These are phyloP conservation scores for Meira miltonrushii DNA, from an alignment of 1,284 basidiomycete species.

Conservation along the genomic window DNA sequence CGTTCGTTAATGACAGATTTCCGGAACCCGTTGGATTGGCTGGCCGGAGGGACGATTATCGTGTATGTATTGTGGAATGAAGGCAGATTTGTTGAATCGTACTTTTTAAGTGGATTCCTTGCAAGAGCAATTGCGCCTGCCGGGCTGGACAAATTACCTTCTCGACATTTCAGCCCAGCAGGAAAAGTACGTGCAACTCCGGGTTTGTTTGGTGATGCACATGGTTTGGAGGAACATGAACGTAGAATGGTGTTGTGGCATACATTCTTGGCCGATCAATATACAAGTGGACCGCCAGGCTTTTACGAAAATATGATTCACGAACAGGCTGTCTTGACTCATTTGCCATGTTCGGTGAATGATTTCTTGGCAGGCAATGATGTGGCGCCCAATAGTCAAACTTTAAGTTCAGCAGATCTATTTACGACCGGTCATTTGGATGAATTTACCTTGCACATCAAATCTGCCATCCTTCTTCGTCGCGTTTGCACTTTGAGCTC, in stretches of 20 bases:
- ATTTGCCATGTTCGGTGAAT: constrained; percentile 13
- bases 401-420: constrained; percentile 17
- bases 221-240: constrained; percentile 16
- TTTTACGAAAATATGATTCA: constrained; percentile 16
- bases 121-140: constrained; percentile 4
- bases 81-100: constrained; percentile 10
- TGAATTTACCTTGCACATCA: constrained; percentile 22
- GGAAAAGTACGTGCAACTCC: background rate
- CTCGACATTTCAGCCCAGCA: background rate
- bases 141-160: constrained; percentile 17
- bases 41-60: constrained; percentile 13
- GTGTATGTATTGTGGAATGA: constrained; percentile 14
- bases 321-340: constrained; percentile 14
- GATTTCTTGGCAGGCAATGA: constrained; percentile 17
- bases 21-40: constrained; percentile 14
- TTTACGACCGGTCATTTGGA: constrained; percentile 21
- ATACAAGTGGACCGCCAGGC: background rate
- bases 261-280: constrained; percentile 19
- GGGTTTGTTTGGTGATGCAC: constrained; percentile 5
- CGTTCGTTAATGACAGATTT: constrained; percentile 5
- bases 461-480: constrained; percentile 11
- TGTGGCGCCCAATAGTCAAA: constrained; percentile 12
- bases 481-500: background rate
- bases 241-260: constrained; percentile 18
- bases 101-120: constrained; percentile 11